Percentiles rank a stretch among this genome's conserved stretches.
phyloP scores from a whole-genome alignment of 148 eudicot species.

The Diospyros lotus region DNA sequence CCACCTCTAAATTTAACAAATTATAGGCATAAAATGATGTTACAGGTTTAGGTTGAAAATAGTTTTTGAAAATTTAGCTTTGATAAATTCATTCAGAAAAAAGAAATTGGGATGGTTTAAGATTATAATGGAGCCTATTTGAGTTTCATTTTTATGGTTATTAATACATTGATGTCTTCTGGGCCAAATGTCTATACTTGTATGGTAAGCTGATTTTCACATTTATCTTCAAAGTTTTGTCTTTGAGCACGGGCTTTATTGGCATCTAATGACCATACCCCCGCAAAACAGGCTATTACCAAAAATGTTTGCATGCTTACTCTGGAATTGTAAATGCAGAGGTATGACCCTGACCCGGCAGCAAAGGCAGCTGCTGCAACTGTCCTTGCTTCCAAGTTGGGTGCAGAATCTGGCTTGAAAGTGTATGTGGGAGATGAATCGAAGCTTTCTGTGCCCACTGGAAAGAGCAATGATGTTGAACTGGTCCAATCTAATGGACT shows the following conservation, averaged over 20 bases:
- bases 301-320: slow-evolving; percentile 10
- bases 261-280: too few species aligned
- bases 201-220: not conserved
- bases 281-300: not conserved
- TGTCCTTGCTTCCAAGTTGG: slow-evolving; percentile 84
- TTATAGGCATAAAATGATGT: not conserved
- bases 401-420: slow-evolving; percentile 85
- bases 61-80: not conserved
- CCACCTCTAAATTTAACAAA: too few species aligned
- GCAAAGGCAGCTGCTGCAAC: slow-evolving; percentile 97
- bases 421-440: slow-evolving; percentile 61
- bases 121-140: not conserved
- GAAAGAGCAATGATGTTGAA: slow-evolving; percentile 69
- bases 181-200: not conserved
- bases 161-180: not conserved
- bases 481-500: slow-evolving; percentile 54
- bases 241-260: not conserved
- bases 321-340: slow-evolving; percentile 42
- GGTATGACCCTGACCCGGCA: slow-evolving; percentile 92
- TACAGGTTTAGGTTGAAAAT: not conserved
- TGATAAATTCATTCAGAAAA: not conserved
- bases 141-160: not conserved
- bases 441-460: slow-evolving; percentile 30
- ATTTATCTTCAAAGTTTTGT: not conserved
- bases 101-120: not conserved